Percentiles rank a stretch among this genome's conserved stretches.
These are phyloP conservation scores for Aspergillus sparsus DNA, from an alignment of 495 filamentous ascomycete species.

Conservation along the genomic window DNA sequence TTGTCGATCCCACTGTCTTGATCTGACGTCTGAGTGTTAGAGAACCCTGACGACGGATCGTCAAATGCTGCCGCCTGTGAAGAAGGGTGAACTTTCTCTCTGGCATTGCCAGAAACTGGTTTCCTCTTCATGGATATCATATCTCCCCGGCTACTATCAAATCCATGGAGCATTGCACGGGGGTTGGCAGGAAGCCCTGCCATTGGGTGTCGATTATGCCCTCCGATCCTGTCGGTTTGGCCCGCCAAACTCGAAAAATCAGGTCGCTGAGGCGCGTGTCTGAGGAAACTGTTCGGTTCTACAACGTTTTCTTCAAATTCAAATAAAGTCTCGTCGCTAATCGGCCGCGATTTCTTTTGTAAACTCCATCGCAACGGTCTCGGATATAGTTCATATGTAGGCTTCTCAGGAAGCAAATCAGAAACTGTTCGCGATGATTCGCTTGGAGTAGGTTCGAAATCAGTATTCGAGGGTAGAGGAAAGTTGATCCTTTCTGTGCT, in stretches of 20 bases:
- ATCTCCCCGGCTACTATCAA: conserved; percentile 22
- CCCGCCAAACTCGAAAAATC: conserved; percentile 5
- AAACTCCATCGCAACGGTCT: conserved; percentile 41
- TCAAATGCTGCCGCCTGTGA: conserved; percentile 12
- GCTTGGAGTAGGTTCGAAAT: conserved; percentile 32
- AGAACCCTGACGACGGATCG: neutral
- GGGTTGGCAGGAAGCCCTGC: conserved; percentile 44
- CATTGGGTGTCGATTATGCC: conserved; percentile 18
- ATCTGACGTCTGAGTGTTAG: neutral
- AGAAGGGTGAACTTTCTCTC: conserved; percentile 13
- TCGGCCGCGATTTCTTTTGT: conserved; percentile 29
- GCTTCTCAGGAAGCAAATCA: conserved; percentile 33
- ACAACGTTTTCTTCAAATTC: conserved; percentile 46
- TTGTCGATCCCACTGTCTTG: conserved; percentile 17
- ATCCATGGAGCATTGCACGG: conserved; percentile 37
- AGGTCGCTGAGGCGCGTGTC: conserved; percentile 13
- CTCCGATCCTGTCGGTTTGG: conserved; percentile 14
- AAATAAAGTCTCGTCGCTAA: conserved; percentile 40
- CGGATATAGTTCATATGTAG: conserved; percentile 34
- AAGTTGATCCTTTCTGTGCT: conserved; percentile 30
- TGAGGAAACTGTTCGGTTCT: conserved; percentile 20
- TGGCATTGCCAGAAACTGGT: conserved; percentile 16
- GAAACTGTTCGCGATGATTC: conserved; percentile 38
- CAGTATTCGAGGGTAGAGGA: conserved; percentile 36
- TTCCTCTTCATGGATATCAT: conserved; percentile 14